phyloP scores from a whole-genome alignment of 768 basidiomycete species.

The Fibroporia radiculosa region DNA sequence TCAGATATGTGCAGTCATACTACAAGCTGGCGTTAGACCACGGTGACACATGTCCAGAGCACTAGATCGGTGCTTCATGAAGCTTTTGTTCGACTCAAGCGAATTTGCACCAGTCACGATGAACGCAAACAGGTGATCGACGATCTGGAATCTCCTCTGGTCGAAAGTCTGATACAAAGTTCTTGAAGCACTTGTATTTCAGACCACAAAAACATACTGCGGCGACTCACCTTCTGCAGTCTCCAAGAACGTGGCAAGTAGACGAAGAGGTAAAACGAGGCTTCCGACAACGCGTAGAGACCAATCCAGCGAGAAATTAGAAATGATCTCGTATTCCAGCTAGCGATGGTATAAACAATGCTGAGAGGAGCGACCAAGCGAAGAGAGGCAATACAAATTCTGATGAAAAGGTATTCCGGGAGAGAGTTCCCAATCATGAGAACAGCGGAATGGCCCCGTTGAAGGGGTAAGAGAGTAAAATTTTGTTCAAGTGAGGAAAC shows the following conservation, averaged over 20 bases:
- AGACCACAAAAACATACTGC: too few species aligned
- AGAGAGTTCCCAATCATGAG: constrained; percentile 25
- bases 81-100: too few species aligned
- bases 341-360: constrained; percentile 27
- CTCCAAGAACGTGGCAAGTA: constrained; percentile 38
- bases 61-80: too few species aligned
- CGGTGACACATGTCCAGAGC: too few species aligned
- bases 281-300: constrained; percentile 34
- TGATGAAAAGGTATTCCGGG: constrained; percentile 49
- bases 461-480: neutral
- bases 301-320: constrained; percentile 24
- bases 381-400: constrained; percentile 34
- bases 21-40: too few species aligned
- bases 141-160: too few species aligned
- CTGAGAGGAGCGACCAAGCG: constrained; percentile 45
- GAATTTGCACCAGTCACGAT: too few species aligned
- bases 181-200: too few species aligned
- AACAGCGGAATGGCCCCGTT: neutral
- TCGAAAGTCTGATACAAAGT: too few species aligned
- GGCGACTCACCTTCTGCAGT: constrained; percentile 41
- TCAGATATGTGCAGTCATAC: too few species aligned
- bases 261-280: constrained; percentile 39
- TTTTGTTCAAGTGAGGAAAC: neutral
- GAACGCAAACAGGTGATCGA: too few species aligned
- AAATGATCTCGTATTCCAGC: constrained; percentile 19